Evolutionary conservation across 805 yeast species (phyloP).

Genomic region (Candida michaelii): DNA sequence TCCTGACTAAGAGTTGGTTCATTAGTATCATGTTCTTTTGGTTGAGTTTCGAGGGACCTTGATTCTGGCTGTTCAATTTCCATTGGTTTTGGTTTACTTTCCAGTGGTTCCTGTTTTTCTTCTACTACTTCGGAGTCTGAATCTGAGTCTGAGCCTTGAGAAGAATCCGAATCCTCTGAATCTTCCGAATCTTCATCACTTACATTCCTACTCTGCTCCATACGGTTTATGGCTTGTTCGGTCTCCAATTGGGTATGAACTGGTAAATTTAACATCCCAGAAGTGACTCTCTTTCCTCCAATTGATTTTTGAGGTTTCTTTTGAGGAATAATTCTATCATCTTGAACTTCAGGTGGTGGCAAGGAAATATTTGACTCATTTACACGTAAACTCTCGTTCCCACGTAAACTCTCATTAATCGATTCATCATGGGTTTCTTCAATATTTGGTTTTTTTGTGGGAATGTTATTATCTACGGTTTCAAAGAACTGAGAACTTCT

Average conservation of each 20-base stretch:
- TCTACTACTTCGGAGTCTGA: not conserved
- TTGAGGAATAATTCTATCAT: slow-evolving; percentile 26
- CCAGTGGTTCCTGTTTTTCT: not conserved
- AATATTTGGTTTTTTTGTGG: slow-evolving; percentile 20
- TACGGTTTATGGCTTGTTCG: slow-evolving; percentile 15
- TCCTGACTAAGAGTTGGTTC: slow-evolving; percentile 4
- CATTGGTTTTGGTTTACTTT: not conserved
- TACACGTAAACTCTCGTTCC: not conserved
- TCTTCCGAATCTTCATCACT: not conserved
- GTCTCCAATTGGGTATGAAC: slow-evolving; percentile 28
- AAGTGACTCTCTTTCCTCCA: slow-evolving; percentile 31
- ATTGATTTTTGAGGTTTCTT: slow-evolving; percentile 19
- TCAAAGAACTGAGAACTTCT: slow-evolving; percentile 25
- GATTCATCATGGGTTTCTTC: not conserved
- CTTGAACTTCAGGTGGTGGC: slow-evolving; percentile 34
- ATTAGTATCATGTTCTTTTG: too few relatives aligned
- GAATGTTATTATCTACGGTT: slow-evolving; percentile 22
- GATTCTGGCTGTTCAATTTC: not conserved
- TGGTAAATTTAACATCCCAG: slow-evolving; percentile 43
- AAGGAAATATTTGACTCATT: slow-evolving; percentile 26
- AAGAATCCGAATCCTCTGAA: slow-evolving; percentile 4
- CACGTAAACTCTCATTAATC: not conserved
- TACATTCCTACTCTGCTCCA: not conserved
- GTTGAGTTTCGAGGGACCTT: not conserved
- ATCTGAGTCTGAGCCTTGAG: not conserved